Percentiles rank a stretch among this genome's conserved stretches.
Evolutionary conservation across 805 yeast species (phyloP).

Genomic region (Wickerhamomyces bisporus): DNA sequence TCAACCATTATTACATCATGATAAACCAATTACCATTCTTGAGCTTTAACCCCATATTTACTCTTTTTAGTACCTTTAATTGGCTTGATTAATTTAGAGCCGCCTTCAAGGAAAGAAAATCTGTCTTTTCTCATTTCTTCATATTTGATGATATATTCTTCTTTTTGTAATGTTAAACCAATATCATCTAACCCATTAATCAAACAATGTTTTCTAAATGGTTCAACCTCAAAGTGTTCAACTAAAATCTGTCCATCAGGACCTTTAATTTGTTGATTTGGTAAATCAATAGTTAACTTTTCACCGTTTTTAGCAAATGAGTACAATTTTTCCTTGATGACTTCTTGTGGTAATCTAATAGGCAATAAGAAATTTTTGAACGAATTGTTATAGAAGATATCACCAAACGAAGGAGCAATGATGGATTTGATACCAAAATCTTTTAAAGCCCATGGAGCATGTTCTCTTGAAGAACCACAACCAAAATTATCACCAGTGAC

Average conservation of each 20-base stretch:
- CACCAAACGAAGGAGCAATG: slow-evolving; percentile 98
- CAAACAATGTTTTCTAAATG: slow-evolving; percentile 90
- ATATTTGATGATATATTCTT: slow-evolving; percentile 63
- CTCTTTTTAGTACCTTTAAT: slow-evolving; percentile 64
- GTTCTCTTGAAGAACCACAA: slow-evolving; percentile 98
- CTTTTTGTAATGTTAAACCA: slow-evolving; percentile 91
- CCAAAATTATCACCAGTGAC: slow-evolving; percentile 98
- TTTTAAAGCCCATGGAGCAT: slow-evolving; percentile 98
- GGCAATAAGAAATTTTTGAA: slow-evolving; percentile 95
- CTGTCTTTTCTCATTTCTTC: slow-evolving; percentile 72
- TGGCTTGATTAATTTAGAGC: slow-evolving; percentile 64
- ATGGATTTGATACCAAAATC: slow-evolving; percentile 95
- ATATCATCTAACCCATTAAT: slow-evolving; percentile 95
- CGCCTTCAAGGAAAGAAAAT: slow-evolving; percentile 92
- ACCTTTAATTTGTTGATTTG: slow-evolving; percentile 72
- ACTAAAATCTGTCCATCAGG: slow-evolving; percentile 69
- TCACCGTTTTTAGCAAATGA: slow-evolving; percentile 76
- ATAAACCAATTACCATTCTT: slow-evolving; percentile 77
- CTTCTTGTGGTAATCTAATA: slow-evolving; percentile 79
- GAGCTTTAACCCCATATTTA: slow-evolving; percentile 59
- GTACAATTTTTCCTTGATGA: slow-evolving; percentile 63
- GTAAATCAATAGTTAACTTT: slow-evolving; percentile 74
- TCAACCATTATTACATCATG: too few relatives aligned
- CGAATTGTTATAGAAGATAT: slow-evolving; percentile 95
- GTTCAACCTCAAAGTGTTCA: slow-evolving; percentile 81